Conservation (phyloP, 192 early-diverging fungal genomes). For the Phycomyces nitens region DNA sequence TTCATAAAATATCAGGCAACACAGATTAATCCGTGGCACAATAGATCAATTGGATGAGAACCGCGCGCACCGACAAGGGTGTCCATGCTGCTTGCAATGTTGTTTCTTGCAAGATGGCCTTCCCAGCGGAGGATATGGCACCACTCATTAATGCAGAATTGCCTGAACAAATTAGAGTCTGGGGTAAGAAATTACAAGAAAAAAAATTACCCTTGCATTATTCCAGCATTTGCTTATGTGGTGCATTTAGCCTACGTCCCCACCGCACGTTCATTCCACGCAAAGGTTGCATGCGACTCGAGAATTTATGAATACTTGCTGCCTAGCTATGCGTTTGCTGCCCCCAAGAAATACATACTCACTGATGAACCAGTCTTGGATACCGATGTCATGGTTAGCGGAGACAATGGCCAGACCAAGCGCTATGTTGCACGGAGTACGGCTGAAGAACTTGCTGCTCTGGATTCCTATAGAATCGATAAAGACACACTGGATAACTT, state of each 20-base stretch:
- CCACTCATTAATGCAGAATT: constrained; percentile 77
- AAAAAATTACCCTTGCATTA: background rate
- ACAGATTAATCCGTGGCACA: background rate
- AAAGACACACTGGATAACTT: constrained; percentile 61
- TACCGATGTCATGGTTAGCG: constrained; percentile 22
- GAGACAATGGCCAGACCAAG: constrained; percentile 3
- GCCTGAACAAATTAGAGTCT: constrained; percentile 86
- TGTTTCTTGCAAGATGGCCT: constrained; percentile 82
- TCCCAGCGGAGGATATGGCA: constrained; percentile 72
- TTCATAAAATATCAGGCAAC: background rate
- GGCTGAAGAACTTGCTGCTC: constrained; percentile 57
- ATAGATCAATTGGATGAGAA: constrained; percentile 79
- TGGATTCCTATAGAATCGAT: constrained; percentile 65
- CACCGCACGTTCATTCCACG: constrained; percentile 75
- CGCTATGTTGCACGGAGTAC: constrained; percentile 34
- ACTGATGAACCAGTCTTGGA: constrained; percentile 29
- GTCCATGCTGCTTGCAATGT: constrained; percentile 98
- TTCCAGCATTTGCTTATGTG: background rate
- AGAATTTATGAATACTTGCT: constrained; percentile 96
- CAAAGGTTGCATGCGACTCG: constrained; percentile 89
- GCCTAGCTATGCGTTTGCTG: constrained; percentile 84
- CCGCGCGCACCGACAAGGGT: constrained; percentile 97
- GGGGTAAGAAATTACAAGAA: constrained; percentile 55
- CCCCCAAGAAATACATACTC: constrained; percentile 36
- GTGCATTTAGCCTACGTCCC: constrained; percentile 52